Evolutionary conservation across 2,329 filamentous ascomycete species (phyloP), one percentile per base, ranked within the genome.

Genomic region (Anisogramma anomala): DNA sequence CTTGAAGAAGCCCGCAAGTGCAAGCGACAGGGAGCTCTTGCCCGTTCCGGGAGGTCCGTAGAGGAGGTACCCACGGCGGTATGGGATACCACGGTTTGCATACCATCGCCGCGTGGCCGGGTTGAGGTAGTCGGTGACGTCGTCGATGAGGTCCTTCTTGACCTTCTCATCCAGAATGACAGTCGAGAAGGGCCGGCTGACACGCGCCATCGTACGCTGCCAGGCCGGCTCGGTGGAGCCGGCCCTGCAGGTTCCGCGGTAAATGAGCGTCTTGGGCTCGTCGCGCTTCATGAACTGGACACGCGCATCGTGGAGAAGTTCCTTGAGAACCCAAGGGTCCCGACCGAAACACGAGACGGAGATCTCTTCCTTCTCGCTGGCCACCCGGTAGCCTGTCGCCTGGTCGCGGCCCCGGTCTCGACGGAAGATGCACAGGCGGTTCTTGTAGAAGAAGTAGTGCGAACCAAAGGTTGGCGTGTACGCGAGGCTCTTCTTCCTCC

Each of bases 31-130:
- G 33, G 77, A 82, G 33, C 77, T 82, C 59, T 89, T 91, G 11
- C 84, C 84, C 0, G 83, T 88, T 1, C 84, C 84, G 0, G 84
- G 84, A 0, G 84, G 84, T 0, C 86, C 86, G 49, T 88, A 69
- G 13, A 94, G 75, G 0, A 94, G 71, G 53, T 91, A 94, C 0
- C 86, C 87, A 4, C 86, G 72, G 11, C 86, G 74, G 56, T 93
- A 93, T 0, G 87, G 86, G 22, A 94, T 89, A 1, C 86, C 86
- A 6, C 85, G 72, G 50, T 84, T 82, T 0, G 79, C 71, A 55
- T 94, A 94, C 84, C 85, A 94, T n/a, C 77, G 68, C 33, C 73
- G 67, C 0, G 77, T 81, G 10, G 65, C 59, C 0, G 76, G 76
- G 47, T 75, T 65, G 26, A 82, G 68, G 52, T 82, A 82, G 50